Conservation (phyloP, 164 flowering plant genomes). For the Platanus orientalis region DNA sequence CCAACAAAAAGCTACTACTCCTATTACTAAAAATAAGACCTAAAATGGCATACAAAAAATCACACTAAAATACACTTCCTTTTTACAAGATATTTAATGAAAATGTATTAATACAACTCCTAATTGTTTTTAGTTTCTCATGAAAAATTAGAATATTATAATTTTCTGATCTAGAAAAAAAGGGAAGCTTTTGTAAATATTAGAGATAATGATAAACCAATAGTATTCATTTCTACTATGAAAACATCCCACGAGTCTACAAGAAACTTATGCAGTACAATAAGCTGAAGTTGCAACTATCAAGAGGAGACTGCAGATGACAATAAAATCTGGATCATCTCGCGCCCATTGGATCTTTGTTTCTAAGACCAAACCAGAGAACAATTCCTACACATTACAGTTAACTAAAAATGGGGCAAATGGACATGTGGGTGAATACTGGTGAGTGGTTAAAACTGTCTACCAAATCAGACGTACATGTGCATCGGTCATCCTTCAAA, state of each 20-base stretch:
- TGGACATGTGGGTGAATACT: no score
- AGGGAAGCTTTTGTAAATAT: not conserved
- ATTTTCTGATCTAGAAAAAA: not conserved
- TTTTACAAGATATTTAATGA: no score
- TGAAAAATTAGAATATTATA: not conserved
- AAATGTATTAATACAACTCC: no score
- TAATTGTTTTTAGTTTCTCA: no score
- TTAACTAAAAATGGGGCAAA: not conserved
- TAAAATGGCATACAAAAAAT: no score
- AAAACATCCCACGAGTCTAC: not conserved
- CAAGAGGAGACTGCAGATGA: constrained; percentile 86
- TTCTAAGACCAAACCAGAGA: constrained; percentile 49
- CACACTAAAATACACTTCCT: no score
- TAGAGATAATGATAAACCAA: not conserved
- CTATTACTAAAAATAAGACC: no score
- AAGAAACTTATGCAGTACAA: constrained; percentile 85
- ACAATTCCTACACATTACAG: constrained; percentile 2
- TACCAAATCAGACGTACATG: no score
- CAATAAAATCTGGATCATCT: constrained; percentile 99
- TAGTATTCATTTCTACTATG: not conserved
- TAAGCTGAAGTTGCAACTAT: constrained; percentile 77
- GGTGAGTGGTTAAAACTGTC: no score
- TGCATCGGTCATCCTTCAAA: no score
- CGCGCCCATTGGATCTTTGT: constrained; percentile 99
- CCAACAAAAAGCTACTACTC: no score